Conservation (phyloP, 2,329 filamentous ascomycete species). For the Lachnellula cervina region DNA sequence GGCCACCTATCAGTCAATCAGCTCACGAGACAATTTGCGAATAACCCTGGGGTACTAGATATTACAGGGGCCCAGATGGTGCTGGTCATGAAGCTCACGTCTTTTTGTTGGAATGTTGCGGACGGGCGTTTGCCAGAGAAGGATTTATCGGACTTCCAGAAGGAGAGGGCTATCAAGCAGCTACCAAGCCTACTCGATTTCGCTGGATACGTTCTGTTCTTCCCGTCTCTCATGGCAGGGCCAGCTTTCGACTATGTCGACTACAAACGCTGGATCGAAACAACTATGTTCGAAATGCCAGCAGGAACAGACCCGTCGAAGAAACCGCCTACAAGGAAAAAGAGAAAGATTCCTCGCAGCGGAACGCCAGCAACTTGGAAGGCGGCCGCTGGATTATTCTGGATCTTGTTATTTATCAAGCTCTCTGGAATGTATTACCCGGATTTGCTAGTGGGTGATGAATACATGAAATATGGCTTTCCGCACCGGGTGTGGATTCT, state of each 20-base stretch:
- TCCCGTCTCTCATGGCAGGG: constrained; percentile 82
- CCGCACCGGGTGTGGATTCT: constrained; percentile 70
- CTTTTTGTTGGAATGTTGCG: constrained; percentile 97
- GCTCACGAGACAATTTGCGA: constrained; percentile 69
- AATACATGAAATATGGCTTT: constrained; percentile 64
- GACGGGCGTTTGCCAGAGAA: constrained; percentile 77
- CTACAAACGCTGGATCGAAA: constrained; percentile 88
- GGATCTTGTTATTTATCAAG: constrained; percentile 75
- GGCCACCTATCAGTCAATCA: constrained; percentile 90
- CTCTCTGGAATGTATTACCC: constrained; percentile 64
- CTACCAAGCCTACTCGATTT: constrained; percentile 78
- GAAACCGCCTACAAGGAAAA: constrained; percentile 79
- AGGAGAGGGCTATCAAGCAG: constrained; percentile 68
- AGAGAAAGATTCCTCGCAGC: constrained; percentile 87
- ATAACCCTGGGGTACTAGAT: constrained; percentile 66
- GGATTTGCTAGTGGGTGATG: constrained; percentile 57
- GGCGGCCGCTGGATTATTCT: constrained; percentile 64
- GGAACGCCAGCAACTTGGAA: constrained; percentile 80
- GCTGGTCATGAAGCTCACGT: constrained; percentile 91
- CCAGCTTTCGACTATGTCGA: constrained; percentile 94
- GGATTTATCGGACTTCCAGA: constrained; percentile 82
- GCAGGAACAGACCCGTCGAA: constrained; percentile 77
- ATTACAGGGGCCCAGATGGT: constrained; percentile 98
- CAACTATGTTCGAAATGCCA: constrained; percentile 87
- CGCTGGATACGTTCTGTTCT: constrained; percentile 88